Evolutionary conservation across 78 protist species (phyloP), one percentile per base, ranked within the genome.

Genomic region (Dictyostelium firmibasis): DNA sequence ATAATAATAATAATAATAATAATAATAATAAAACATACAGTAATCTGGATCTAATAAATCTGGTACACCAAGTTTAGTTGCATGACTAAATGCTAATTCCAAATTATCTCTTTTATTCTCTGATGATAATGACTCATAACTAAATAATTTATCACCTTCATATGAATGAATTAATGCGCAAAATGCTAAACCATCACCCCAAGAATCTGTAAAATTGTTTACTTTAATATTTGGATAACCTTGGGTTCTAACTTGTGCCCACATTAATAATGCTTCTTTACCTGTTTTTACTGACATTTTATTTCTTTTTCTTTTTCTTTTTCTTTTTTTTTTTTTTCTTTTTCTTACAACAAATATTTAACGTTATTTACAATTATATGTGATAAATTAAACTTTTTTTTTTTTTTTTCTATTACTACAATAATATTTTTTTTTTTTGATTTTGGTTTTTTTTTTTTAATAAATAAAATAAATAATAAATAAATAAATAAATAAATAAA

Each of bases 161-260:
- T 81, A 89, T 23, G 94, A 89, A 33, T 89, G 94, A 47, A 89
- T 75, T 13, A 89, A 70, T 44, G 94, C 94, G 70, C 94, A 89
- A 70, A 89, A 89, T 78, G 87, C 94, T 25, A 89, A 81, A 18
- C 94, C 94, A 81, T 89, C 94, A 57, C 87, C 94, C 94, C 94
- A 89, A 33, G 82, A 64, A 31, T 89, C 94, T 64, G 94, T 81
- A 20, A 89, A 89, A 81, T 89, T 89, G 8, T 81, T 69, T 3
- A 89, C 87, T 81, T 89, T 89, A 5, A 89, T 85, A 70, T 85
- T 85, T 47, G 94, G 88, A 50, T 89, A 89, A n/a, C 94, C 94
- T 20, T 57, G 38, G 2, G 87, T 81, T 89, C 94, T 89, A 25
- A 78, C 33, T 69, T 89, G 94, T 27, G 94, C 94, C 94, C 94